phyloP scores from a whole-genome alignment of 192 early-diverging fungal genomes.

The Backusella luteola region DNA sequence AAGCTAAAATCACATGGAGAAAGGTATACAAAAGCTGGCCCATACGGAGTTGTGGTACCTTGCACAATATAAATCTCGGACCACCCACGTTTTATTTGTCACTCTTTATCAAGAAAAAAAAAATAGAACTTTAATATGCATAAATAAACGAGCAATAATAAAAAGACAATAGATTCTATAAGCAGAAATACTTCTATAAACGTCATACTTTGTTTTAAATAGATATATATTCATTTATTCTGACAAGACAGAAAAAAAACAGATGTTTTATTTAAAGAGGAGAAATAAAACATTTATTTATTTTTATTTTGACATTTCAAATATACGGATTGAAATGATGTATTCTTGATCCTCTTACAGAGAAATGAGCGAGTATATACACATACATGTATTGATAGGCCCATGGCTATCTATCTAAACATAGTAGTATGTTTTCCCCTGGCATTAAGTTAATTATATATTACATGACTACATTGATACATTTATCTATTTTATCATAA shows the following conservation, averaged over 20 bases:
- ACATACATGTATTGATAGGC: neutral
- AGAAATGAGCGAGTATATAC: too few species aligned
- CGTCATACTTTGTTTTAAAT: neutral
- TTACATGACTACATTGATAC: neutral
- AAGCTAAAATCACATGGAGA: neutral
- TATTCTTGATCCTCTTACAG: too few species aligned
- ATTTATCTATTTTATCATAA: neutral
- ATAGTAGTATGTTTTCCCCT: neutral
- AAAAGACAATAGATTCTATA: neutral
- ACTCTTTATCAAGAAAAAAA: neutral
- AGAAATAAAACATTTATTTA: neutral
- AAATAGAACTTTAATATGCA: neutral
- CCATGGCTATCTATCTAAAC: neutral
- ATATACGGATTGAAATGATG: neutral
- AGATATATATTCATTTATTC: too few species aligned
- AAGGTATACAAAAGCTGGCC: neutral
- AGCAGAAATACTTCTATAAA: neutral
- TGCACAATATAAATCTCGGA: constrained; percentile 1
- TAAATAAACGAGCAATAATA: neutral
- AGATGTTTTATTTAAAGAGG: neutral
- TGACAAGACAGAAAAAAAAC: neutral
- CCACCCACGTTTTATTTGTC: constrained; percentile 1
- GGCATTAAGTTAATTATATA: neutral
- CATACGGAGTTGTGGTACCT: neutral
- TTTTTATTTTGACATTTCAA: neutral